Evolutionary conservation across 345 rosid species (phyloP).

Genomic region (Salix suchowensis): DNA sequence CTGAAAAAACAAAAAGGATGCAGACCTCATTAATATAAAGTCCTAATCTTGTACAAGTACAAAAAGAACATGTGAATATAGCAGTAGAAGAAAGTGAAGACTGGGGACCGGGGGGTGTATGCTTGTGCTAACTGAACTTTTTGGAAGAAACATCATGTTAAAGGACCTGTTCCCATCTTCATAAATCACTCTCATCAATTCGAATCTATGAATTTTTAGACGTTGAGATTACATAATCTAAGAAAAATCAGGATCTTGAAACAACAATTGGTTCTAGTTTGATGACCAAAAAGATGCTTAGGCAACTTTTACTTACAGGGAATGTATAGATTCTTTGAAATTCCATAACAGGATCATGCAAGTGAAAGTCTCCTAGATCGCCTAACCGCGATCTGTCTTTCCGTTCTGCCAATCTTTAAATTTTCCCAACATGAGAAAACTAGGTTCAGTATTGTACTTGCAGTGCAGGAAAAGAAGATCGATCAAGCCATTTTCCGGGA

Average conservation of each 20-base stretch:
- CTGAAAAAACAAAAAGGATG: neutral
- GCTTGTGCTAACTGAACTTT: neutral
- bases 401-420: neutral
- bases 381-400: neutral
- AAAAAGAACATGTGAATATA: constrained; percentile 2
- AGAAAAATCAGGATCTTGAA: neutral
- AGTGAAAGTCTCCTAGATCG: neutral
- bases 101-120: neutral
- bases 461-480: neutral
- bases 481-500: neutral
- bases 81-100: neutral
- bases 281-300: too few relatives aligned
- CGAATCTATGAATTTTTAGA: neutral
- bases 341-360: neutral
- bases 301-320: neutral
- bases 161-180: neutral
- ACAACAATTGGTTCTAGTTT: neutral
- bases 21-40: neutral
- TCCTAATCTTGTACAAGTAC: constrained; percentile 8
- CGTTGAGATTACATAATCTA: neutral
- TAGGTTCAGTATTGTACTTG: neutral
- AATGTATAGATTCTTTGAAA: neutral
- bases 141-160: neutral
- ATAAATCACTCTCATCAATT: neutral
- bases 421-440: neutral